Base-by-base conservation (phyloP, 1,139 yeast genomes). In the Yamadazyma membranifaciens region DNA sequence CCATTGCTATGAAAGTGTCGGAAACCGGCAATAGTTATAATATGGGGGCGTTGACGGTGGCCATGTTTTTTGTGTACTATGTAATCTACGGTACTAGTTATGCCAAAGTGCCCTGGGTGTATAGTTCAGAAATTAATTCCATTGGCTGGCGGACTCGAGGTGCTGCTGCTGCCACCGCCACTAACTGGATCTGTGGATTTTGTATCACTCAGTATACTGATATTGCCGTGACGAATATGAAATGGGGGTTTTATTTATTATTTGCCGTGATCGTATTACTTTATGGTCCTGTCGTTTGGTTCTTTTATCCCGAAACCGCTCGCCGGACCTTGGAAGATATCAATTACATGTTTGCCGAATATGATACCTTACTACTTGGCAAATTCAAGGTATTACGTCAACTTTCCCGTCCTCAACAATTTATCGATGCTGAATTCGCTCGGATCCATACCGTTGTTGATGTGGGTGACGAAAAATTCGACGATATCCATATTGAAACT, bases 251-350 rank as follows among this genome's bases (percentile, higher is more conserved):
- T 40, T 44, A 51, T 29, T 41, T 52, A 4, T 34, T 52, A 12
- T 50, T 50, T 36, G 50, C 52, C 9, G 10, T 49, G 22, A 44
- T 48, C 24, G 45, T 42, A 2, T 43, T 52, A 26, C 47, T 48
- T 22, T 52, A 51, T 31, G 39, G 33, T 14, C 50, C 51, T 10
- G 38, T 48, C n/a, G 52, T 51, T 13, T 51, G 48, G 45, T 48
- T 52, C 36, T 50, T 59, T 35, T 80, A 75, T 55, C 86, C 86
- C 29, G 87, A 81, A 63, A 80, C 85, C 26, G 77, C 82, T 10
- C 80, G 80, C 44, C 69, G 83, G 53, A 65, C 82, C 24, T 65
- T 81, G 55, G 86, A 80, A 57, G 84, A 80, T 54, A 70, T 80
- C 47, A 84, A 81, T 34, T 45, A 34, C 40, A 45, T 53, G 45